Evolutionary conservation across 2,329 filamentous ascomycete species (phyloP).

Genomic region (Stachybotrys chlorohalonatus): DNA sequence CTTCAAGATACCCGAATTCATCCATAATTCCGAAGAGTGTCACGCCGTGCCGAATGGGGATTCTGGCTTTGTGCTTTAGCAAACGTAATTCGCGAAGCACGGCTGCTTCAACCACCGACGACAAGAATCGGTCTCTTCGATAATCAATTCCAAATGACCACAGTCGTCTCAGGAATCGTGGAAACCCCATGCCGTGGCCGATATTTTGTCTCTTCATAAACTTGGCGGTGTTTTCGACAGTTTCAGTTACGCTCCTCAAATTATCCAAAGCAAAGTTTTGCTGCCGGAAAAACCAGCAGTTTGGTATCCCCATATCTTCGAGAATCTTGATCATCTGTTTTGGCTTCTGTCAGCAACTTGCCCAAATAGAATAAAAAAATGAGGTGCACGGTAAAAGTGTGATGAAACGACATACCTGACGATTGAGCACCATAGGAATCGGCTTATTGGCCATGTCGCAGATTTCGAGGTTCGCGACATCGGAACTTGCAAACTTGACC

Average conservation of each 20-base stretch:
- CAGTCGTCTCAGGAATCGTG: conserved; percentile 52
- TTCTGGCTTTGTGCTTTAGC: conserved; percentile 71
- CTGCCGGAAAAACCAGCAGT: conserved; percentile 51
- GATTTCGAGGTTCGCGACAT: conserved; percentile 54
- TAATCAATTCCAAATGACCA: conserved; percentile 54
- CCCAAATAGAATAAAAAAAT: background rate
- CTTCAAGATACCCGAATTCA: conserved; percentile 59
- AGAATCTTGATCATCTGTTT: conserved; percentile 66
- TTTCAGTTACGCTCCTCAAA: conserved; percentile 50
- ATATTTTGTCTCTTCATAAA: conserved; percentile 57
- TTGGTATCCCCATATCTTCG: conserved; percentile 61
- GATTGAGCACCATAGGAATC: conserved; percentile 63
- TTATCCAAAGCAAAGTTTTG: conserved; percentile 54
- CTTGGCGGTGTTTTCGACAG: conserved; percentile 50
- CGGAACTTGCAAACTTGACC: conserved; percentile 61
- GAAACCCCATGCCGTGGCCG: conserved; percentile 50
- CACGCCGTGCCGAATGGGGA: conserved; percentile 60
- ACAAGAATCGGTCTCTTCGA: conserved; percentile 58
- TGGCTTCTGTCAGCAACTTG: no score
- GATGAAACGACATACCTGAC: conserved; percentile 34
- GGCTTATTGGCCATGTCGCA: conserved; percentile 61
- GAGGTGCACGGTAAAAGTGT: background rate
- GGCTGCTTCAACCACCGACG: conserved; percentile 59
- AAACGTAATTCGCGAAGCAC: conserved; percentile 62
- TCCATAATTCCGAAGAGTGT: conserved; percentile 80